Conservation (phyloP, 2,329 filamentous ascomycete species). For the Venturia aucupariae region DNA sequence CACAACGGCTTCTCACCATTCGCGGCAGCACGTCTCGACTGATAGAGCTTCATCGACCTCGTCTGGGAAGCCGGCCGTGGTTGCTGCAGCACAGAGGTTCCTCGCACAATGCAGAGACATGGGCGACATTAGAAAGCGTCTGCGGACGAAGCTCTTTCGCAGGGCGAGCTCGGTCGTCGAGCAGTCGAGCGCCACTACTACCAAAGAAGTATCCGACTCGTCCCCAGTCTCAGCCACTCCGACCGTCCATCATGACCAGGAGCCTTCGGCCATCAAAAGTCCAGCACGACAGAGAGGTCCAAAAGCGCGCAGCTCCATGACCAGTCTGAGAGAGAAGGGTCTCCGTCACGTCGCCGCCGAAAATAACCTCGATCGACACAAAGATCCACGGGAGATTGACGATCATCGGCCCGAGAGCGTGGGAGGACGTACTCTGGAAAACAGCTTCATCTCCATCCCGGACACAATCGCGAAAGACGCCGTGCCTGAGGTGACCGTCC, state of each 20-base stretch:
- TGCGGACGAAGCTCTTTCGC: slow-evolving; percentile 7
- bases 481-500: slow-evolving; percentile 3
- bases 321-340: background rate
- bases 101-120: background rate
- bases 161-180: background rate
- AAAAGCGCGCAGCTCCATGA: background rate
- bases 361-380: background rate
- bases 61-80: background rate
- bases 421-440: background rate
- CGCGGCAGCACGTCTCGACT: background rate
- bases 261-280: background rate
- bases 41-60: background rate
- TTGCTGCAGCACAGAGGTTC: slow-evolving; percentile 1
- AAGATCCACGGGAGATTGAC: background rate
- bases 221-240: background rate
- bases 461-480: background rate
- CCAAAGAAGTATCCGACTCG: background rate
- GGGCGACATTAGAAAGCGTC: background rate
- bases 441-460: background rate
- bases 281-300: background rate
- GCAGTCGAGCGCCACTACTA: background rate
- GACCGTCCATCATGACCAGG: background rate
- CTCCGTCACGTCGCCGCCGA: slow-evolving; percentile 2
- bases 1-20: background rate
- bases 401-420: slow-evolving; percentile 4